Conservation (phyloP, 75 land plant genomes). For the Selaginella tamariscina region DNA sequence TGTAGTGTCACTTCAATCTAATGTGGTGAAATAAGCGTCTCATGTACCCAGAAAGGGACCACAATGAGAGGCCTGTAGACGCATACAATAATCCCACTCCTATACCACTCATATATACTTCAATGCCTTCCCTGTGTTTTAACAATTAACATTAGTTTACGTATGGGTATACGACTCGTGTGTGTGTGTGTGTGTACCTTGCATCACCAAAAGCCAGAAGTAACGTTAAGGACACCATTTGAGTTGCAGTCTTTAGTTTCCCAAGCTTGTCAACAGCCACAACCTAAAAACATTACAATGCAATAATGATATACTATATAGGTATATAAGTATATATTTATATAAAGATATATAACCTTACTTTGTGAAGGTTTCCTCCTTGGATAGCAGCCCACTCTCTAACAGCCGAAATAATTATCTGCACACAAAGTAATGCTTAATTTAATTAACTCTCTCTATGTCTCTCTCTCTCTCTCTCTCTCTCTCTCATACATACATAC, state of each 20-base stretch:
- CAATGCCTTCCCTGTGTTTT: background rate
- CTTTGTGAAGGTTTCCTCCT: conserved; percentile 27
- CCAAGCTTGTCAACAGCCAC: conserved; percentile 94
- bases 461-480: too few relatives aligned
- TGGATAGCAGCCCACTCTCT: conserved; percentile 99
- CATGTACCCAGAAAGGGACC: conserved; percentile 79
- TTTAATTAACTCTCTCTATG: background rate
- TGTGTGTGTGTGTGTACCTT: conserved; percentile 34
- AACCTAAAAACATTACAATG: conserved; percentile 38
- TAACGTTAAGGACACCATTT: conserved; percentile 80
- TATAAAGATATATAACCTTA: conserved; percentile 12
- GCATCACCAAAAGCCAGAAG: conserved; percentile 57
- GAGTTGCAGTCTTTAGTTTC: conserved; percentile 93
- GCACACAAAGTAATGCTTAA: conserved; percentile 15
- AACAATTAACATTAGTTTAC: background rate
- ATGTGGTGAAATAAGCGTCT: conserved; percentile 31
- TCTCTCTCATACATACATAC: too few relatives aligned
- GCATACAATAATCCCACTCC: conserved; percentile 69
- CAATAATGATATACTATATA: background rate
- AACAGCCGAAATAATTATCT: conserved; percentile 98
- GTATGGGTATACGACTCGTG: too few relatives aligned
- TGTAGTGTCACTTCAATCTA: background rate
- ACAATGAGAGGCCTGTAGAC: conserved; percentile 75
- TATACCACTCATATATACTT: background rate
- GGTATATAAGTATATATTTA: too few relatives aligned